Base-by-base conservation (phyloP, 2,329 filamentous ascomycete genomes). In the Exophiala sideris region DNA sequence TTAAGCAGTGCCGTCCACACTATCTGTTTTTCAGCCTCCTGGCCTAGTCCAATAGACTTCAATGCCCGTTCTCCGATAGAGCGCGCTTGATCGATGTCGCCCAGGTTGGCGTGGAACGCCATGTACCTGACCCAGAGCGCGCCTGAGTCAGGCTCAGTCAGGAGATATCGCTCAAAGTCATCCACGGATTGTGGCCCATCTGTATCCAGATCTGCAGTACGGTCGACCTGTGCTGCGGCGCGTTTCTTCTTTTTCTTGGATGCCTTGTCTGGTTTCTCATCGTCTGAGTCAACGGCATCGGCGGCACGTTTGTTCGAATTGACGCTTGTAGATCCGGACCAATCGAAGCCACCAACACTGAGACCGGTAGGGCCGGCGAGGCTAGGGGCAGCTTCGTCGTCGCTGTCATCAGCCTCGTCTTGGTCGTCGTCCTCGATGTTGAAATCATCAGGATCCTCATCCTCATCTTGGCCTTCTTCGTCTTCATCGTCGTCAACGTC, bases 111-210 rank as follows among this genome's bases (percentile, higher is more conserved):
- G 73, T 97, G 90, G 80, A 95, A 95, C n/a, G 91, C 91, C 90
- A 99, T 97, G 75, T 99, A 99, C 62, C 89, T 83, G 50, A 96
- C 89, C 94, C 94, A 99, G 24, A 97, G 81, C 58, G 87, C 79
- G 0, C 92, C 95, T n/a, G 89, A 92, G 73, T 97, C 91, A 2
- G 94, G 91, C 68, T 95, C 88, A 52, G 91, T 89, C 18, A 99
- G 83, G 39, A 99, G 82, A 20, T 96, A 84, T 63, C 94, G 87
- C 74, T 99, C 95, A 70, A 91, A 99, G 71, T 99, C 95, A 59
- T 88, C 89, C 12, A 89, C 82, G 1, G 89, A 92, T 68, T 95
- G 91, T 2, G 94, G 94, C 0, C 92, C 92, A 63, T 91, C 84
- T 44, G 82, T 84, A 69, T 96, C 91, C 9, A 99, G 82, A 64